Conservation (phyloP, 2,329 filamentous ascomycete genomes). For the Xenoacremonium recifei region DNA sequence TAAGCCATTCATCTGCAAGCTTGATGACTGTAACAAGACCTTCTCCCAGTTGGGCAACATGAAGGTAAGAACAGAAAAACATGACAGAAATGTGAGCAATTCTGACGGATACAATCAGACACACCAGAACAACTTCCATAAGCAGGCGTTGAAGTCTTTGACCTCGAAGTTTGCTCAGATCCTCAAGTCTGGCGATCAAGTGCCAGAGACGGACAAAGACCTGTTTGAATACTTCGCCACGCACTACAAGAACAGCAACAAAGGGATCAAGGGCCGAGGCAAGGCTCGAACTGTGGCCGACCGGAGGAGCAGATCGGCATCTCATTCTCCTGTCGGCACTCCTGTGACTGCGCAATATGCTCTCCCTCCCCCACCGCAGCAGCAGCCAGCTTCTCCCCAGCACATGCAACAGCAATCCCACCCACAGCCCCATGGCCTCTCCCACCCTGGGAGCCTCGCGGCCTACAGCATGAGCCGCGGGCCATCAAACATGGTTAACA, state of each 20-base stretch:
- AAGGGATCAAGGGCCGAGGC: constrained; percentile 94
- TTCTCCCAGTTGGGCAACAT: constrained; percentile 92
- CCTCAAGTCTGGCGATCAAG: constrained; percentile 52
- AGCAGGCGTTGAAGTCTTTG: constrained; percentile 66
- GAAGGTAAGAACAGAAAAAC: constrained; percentile 72
- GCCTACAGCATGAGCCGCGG: constrained; percentile 33
- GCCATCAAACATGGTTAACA: constrained; percentile 24
- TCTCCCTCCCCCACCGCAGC: constrained; percentile 22
- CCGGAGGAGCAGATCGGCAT: constrained; percentile 27
- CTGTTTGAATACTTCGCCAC: constrained; percentile 81
- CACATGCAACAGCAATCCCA: too few species aligned
- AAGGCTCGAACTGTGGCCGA: constrained; percentile 69
- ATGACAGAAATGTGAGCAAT: too few species aligned
- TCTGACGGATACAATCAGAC: too few species aligned
- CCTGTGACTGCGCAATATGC: constrained; percentile 20
- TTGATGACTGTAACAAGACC: constrained; percentile 81
- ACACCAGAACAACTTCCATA: constrained; percentile 94
- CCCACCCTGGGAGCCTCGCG: constrained; percentile 27
- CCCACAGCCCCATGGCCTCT: constrained; percentile 27
- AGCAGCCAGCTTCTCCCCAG: constrained; percentile 14
- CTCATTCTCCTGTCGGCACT: constrained; percentile 19
- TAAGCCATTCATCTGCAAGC: constrained; percentile 77
- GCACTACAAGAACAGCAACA: constrained; percentile 98
- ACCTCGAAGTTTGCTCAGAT: constrained; percentile 65
- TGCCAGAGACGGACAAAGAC: constrained; percentile 68